Percentiles rank a stretch among this genome's conserved stretches.
Conservation (phyloP, 805 yeast genomes). For the Candida chilensis region DNA sequence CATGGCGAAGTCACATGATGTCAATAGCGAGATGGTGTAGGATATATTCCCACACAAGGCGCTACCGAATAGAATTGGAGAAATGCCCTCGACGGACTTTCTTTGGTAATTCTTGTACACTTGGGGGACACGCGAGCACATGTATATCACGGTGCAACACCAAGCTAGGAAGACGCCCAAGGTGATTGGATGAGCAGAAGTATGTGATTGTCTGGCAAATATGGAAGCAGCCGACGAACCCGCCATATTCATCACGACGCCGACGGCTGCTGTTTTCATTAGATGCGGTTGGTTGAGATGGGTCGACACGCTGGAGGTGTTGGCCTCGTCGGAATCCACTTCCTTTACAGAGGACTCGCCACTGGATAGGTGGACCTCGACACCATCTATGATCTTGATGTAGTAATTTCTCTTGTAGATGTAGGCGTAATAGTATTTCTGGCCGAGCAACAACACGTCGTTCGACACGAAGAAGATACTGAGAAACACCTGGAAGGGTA, state of each 20-base stretch:
- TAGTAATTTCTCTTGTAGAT: conserved; percentile 12
- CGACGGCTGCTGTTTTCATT: no score
- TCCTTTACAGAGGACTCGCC: conserved; percentile 2
- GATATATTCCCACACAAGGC: conserved; percentile 74
- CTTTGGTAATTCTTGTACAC: conserved; percentile 65
- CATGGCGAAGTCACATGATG: conserved; percentile 50
- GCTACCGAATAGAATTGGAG: conserved; percentile 70
- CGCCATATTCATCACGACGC: no score
- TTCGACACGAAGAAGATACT: conserved; percentile 67
- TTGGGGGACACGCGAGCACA: conserved; percentile 80
- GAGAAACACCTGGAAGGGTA: conserved; percentile 70
- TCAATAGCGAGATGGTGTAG: conserved; percentile 66
- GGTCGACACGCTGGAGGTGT: conserved; percentile 17
- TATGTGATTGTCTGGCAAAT: no score
- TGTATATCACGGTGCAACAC: conserved; percentile 68
- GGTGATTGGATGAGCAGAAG: no score
- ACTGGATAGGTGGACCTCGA: conserved; percentile 1
- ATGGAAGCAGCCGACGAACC: no score
- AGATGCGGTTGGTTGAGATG: no score
- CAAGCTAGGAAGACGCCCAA: conserved; percentile 63
- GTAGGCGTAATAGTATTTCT: conserved; percentile 61
- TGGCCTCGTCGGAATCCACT: no score
- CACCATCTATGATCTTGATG: conserved; percentile 2
- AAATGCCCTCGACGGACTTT: conserved; percentile 80
- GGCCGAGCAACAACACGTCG: conserved; percentile 60